Base-by-base conservation (phyloP, 208 protist genomes). In the Leishmania arabica region DNA sequence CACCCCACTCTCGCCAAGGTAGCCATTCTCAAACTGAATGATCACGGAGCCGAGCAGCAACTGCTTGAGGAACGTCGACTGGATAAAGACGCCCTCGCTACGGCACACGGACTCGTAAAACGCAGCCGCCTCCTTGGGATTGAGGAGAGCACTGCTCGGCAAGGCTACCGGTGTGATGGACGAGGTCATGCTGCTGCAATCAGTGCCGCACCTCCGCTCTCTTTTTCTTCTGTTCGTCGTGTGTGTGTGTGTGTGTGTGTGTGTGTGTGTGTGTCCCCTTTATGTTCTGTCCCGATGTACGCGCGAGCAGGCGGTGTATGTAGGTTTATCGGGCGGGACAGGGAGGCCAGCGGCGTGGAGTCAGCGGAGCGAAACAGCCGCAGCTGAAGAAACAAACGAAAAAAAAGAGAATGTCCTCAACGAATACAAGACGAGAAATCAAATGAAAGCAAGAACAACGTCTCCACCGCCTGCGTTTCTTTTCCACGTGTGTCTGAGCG, bases 21-120 rank as follows among this genome's bases (percentile, higher is more conserved):
- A 97, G 58, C 90, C 90, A 78, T 96, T 90, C 62, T 92, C 86
- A 76, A 97, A 95, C 71, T 94, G 76, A 72, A 96, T 92, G 31
- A 93, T 73, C 19, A 86, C 83, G 1, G 82, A 80, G 53, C 86
- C 91, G 2, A 80, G 75, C 24, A 86, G 73, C 24, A 97, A 58
- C 68, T 93, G 89, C 58, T 90, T 89, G n/a, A 92, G 27, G 81
- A 96, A 96, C 9, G 88, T 90, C 53, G 88, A 86, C 79, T 87
- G 79, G 49, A 84, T 62, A 74, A 82, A 62, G 13, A 87, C 71
- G 17, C 80, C 82, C 17, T 86, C 64, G 42, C 64, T 53, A 13
- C 78, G 40, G 80, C 94, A 97, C 37, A 81, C 78, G n/a, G 84
- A 64, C 13, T 85, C 81, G 84, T 97, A 97, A 74, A 93, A 93